Conservation (phyloP, 2,329 filamentous ascomycete genomes). For the Hyphodiscus sp. region DNA sequence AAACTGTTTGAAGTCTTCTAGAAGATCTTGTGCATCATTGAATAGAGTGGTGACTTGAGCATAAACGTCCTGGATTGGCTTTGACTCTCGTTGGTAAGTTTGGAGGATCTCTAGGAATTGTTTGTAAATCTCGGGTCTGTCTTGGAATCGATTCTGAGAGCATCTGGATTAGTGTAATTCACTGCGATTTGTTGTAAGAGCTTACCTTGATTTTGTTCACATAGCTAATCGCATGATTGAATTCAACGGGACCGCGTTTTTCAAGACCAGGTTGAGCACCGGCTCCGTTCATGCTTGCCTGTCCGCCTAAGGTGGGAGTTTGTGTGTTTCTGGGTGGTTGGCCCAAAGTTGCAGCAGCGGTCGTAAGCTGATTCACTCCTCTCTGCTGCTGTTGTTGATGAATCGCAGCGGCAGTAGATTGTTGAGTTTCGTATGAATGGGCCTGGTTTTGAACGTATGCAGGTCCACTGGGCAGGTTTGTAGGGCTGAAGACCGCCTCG, state of each 20-base stretch:
- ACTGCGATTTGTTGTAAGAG: conserved; percentile 4
- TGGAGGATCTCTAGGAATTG: conserved; percentile 97
- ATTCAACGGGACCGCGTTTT: conserved; percentile 91
- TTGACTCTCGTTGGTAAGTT: conserved; percentile 96
- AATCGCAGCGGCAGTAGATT: conserved; percentile 32
- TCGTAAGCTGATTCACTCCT: conserved; percentile 59
- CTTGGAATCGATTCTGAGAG: conserved; percentile 83
- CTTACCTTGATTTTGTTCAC: conserved; percentile 98
- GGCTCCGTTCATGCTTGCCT: conserved; percentile 55
- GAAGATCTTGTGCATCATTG: conserved; percentile 83
- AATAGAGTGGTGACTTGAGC: conserved; percentile 93
- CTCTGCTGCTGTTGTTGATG: conserved; percentile 58
- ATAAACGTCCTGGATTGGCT: conserved; percentile 97
- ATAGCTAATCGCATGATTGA: conserved; percentile 98
- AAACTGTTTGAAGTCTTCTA: conserved; percentile 99
- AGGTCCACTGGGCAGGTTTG: conserved; percentile 44
- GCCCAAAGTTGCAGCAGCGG: conserved; percentile 41
- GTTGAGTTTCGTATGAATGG: conserved; percentile 36
- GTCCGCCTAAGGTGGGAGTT: conserved; percentile 52
- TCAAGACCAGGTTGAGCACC: conserved; percentile 60
- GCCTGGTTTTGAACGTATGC: conserved; percentile 38
- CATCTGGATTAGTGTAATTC: conserved; percentile 1
- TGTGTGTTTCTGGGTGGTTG: conserved; percentile 47
- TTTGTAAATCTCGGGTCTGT: conserved; percentile 97
- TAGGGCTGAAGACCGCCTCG: conserved; percentile 55